Base-by-base conservation (phyloP, 116 monocot genomes). In the Thalassia testudinum region DNA sequence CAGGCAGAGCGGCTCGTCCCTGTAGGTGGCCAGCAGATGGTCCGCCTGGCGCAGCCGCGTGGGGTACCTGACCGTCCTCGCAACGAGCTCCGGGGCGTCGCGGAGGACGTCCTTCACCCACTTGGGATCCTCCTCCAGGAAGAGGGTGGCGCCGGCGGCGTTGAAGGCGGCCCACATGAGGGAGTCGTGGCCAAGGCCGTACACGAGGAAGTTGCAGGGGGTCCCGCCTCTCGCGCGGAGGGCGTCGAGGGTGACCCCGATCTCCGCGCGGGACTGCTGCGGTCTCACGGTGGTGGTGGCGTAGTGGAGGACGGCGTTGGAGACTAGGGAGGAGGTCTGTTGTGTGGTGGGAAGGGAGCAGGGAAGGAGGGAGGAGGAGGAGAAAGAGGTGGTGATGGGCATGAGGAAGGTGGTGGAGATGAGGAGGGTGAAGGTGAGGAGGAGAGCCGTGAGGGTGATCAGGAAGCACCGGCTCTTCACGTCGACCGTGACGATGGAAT, bases 171-270 rank as follows among this genome's bases (percentile, higher is more conserved):
- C 21, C 85, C 80, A 85, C 74, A 85, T 74, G 28, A 53, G 66
- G 27, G 74, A 80, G 54, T 85, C 80, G 57, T 51, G 58, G 50
- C 85, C 85, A 21, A 85, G 76, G 37, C 85, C 80, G 71, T 80
- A 85, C 37, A 80, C 69, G 47, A 85, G 74, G 71, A 85, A 74
- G 61, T 80, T 85, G 85, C 77, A 80, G 24, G 80, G 77, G 10
- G n/a, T n/a, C n/a, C n/a, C n/a, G 2, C 64, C 17, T 1, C 65
- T 54, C n/a, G 27, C 20, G 25, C 55, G 65, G 53, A 85, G 77
- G 10, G 80, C 80, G 59, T 42, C 57, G 68, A 60, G 57, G 26
- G 80, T 54, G 50, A 77, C 40, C 14, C 52, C 30, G 74, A 85
- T 80, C 77, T 85, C 85, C 20, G 12, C 34, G 27, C n/a, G 38